Percentiles rank a stretch among this genome's conserved stretches.
Evolutionary conservation across 129 eudicot species (phyloP).

Genomic region (Pulicaria dysenterica): DNA sequence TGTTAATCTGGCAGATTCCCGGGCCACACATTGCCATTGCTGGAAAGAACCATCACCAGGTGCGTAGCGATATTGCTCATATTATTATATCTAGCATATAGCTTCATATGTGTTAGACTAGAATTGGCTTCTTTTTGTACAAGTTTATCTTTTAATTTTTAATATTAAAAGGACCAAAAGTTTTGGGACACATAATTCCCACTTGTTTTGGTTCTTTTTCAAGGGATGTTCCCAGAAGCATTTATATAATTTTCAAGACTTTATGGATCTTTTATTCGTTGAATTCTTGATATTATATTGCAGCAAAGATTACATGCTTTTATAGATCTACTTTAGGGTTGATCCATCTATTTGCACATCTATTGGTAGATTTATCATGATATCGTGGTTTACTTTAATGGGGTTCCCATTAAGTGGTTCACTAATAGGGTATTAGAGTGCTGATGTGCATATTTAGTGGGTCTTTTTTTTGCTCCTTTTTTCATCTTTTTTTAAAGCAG

Average conservation of each 20-base stretch:
- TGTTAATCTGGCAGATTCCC: constrained; percentile 32
- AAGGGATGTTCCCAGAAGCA: constrained; percentile 46
- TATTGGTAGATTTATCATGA: constrained; percentile 35
- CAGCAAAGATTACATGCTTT: constrained; percentile 54
- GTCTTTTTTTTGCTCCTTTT: constrained; percentile 24
- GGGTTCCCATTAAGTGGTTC: constrained; percentile 28
- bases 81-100: constrained; percentile 25
- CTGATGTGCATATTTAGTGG: constrained; percentile 32
- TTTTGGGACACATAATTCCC: constrained; percentile 46
- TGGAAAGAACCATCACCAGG: constrained; percentile 52
- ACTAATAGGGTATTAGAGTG: constrained; percentile 27
- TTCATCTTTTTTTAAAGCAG: constrained; percentile 25
- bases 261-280: constrained; percentile 25
- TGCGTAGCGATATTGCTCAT: background rate
- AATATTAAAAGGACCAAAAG: constrained; percentile 16
- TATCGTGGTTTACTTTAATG: constrained; percentile 34
- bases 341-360: constrained; percentile 27
- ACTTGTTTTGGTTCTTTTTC: constrained; percentile 32
- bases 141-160: background rate
- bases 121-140: constrained; percentile 15
- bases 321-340: constrained; percentile 29
- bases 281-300: constrained; percentile 22
- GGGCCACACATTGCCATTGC: constrained; percentile 43
- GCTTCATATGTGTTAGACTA: constrained; percentile 6
- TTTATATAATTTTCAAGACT: constrained; percentile 6